Evolutionary conservation across 1,139 yeast genomes (phyloP), one percentile per base, ranked within the genome.

Genomic region (Geotrichum aggregatum): DNA sequence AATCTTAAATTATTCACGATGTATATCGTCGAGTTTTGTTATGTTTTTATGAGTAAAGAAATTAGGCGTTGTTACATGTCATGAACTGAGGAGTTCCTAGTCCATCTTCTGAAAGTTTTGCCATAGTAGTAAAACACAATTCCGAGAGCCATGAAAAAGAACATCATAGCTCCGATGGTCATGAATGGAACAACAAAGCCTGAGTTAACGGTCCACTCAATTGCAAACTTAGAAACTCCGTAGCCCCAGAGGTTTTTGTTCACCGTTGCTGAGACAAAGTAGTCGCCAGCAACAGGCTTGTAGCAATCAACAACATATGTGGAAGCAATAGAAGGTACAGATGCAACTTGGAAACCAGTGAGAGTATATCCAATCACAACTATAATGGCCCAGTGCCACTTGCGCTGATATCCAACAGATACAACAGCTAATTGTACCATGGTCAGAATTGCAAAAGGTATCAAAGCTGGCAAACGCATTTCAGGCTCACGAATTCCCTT

Each of bases 401-500:
- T 71, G 54, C 78, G 81, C 13, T 83, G 85, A 7, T 82, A 76
- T 16, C 94, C 94, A 34, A 85, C 81, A 36, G 94, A 94, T 72
- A 86, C 86, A 75, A 86, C 73, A 57, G 86, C 72, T 54, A 85
- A 68, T 3, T 94, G 94, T 4, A 76, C 71, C 1, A 94, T 89
- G 8, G 87, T 82, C 31, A 84, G 72, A 52, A 85, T 66, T 52
- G 83, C 78, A 13, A 88, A 80, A 26, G 81, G 72, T 54, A 80
- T 72, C 38, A 84, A 71, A 56, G 85, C 80, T 77, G 84, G 84
- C 45, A 86, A 72, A 63, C 94, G 75, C 67, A 75, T 82, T 66
- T 86, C 95, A 2, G 94, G 89, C 66, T 86, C 95, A 58, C 77
- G 75, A 36, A 83, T 67, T 48, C 94, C 94, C 51, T 77, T 72